A percentile compares a stretch with the other conserved stretches of the same genome.
phyloP scores from a whole-genome alignment of 169 alveolate species.

The Plasmodium gonderi region DNA sequence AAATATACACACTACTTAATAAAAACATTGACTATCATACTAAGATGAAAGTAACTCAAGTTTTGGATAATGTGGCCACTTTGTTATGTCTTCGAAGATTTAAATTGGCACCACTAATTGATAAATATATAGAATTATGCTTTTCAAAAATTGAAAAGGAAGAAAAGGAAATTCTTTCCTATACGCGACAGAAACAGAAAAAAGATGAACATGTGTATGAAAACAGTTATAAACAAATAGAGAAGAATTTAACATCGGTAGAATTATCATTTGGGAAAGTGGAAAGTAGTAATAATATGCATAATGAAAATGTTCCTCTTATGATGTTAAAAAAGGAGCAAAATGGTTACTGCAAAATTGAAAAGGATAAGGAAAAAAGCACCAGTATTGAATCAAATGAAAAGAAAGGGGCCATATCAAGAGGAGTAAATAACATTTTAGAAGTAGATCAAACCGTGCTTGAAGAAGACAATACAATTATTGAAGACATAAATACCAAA shows the following conservation, averaged over 20 bases:
- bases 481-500: not conserved
- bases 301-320: not conserved
- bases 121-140: conserved; percentile 26
- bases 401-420: not conserved
- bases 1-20: conserved; percentile 41
- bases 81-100: conserved; percentile 28
- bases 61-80: conserved; percentile 30
- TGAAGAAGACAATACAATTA: not conserved
- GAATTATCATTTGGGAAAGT: not conserved
- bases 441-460: not conserved
- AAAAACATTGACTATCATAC: conserved; percentile 58
- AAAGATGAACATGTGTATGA: not conserved
- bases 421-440: not conserved
- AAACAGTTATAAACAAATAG: not conserved
- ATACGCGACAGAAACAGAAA: not conserved
- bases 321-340: not conserved
- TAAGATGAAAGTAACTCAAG: conserved; percentile 57
- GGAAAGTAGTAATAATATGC: not conserved
- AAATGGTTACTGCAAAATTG: not conserved
- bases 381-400: not conserved
- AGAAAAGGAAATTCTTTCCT: not conserved
- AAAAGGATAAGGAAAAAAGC: not conserved
- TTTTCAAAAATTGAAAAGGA: conserved; percentile 8
- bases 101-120: not conserved
- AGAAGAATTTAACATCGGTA: not conserved